These are phyloP conservation scores for Dianthus caryophyllus DNA, from an alignment of 148 eudicot species.

Conservation along the genomic window DNA sequence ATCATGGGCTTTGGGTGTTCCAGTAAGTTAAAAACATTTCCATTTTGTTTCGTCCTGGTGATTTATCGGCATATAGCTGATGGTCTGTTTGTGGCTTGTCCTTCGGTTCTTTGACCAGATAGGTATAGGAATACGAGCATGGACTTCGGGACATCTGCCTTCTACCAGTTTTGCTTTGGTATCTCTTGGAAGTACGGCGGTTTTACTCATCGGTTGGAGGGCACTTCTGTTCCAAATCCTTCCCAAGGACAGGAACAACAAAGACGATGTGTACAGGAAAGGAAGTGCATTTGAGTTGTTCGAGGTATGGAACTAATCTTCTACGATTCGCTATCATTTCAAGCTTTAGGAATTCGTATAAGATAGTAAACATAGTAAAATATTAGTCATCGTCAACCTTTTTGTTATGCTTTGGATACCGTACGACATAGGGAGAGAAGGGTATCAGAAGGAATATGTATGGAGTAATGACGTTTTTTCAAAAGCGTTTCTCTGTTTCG, in stretches of 20 bases:
- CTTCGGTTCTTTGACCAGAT: conserved; percentile 45
- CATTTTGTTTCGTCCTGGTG: neutral
- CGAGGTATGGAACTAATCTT: conserved; percentile 44
- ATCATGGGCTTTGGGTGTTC: conserved; percentile 87
- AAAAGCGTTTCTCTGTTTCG: too few relatives aligned
- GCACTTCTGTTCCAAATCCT: conserved; percentile 50
- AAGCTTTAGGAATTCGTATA: neutral
- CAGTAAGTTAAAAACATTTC: conserved; percentile 39
- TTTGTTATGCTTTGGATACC: too few relatives aligned
- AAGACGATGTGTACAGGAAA: conserved; percentile 59
- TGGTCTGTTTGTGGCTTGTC: neutral
- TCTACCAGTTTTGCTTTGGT: conserved; percentile 58
- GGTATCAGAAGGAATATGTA: too few relatives aligned
- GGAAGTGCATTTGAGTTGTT: conserved; percentile 87
- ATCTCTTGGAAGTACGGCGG: conserved; percentile 83
- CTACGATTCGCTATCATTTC: neutral
- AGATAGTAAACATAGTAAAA: too few relatives aligned
- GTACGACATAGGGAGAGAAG: too few relatives aligned
- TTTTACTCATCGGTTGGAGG: conserved; percentile 83
- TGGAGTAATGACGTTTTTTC: too few relatives aligned
- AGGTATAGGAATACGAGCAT: conserved; percentile 56
- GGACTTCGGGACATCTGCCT: conserved; percentile 54
- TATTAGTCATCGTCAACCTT: too few relatives aligned
- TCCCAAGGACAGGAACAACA: conserved; percentile 39
- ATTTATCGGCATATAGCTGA: neutral